phyloP scores from a whole-genome alignment of 345 rosid genomes.

The Dipteronia dyeriana region DNA sequence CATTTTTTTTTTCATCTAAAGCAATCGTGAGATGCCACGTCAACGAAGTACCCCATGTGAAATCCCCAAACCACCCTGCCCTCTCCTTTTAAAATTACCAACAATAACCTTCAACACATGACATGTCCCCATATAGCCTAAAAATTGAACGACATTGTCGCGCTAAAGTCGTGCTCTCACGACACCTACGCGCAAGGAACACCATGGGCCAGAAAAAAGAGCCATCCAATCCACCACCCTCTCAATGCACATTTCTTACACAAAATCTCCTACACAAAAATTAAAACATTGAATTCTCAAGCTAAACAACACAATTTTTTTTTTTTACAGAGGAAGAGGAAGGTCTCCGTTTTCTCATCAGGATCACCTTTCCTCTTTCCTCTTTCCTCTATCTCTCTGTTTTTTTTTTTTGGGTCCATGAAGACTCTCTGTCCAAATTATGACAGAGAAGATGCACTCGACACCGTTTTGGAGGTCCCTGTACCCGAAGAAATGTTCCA shows the following conservation, averaged over 20 bases:
- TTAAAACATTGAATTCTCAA: conserved; percentile 5
- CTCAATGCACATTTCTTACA: conserved; percentile 13
- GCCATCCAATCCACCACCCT: neutral
- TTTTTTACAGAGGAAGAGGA: conserved; percentile 24
- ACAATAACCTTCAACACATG: no score
- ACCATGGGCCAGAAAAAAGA: conserved; percentile 32
- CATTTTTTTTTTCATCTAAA: no score
- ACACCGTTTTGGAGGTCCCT: conserved; percentile 78
- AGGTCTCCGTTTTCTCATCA: conserved; percentile 1
- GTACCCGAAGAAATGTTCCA: conserved; percentile 75
- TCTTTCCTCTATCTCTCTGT: conserved; percentile 8
- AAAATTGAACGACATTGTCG: conserved; percentile 16
- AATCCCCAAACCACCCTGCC: no score
- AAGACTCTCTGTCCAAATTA: conserved; percentile 66
- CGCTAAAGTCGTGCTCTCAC: conserved; percentile 65
- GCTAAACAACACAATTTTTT: conserved; percentile 4
- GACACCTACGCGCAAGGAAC: conserved; percentile 58
- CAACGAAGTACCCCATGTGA: no score
- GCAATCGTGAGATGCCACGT: no score
- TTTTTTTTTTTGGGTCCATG: conserved; percentile 26
- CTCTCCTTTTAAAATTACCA: no score
- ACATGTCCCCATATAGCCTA: no score
- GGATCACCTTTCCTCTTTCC: conserved; percentile 21
- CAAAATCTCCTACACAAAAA: no score
- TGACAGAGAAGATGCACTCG: conserved; percentile 60